Percentiles rank a stretch among this genome's conserved stretches.
Evolutionary conservation across 1,284 basidiomycete genomes (phyloP).

Genomic region (Microbotryum saponariae): DNA sequence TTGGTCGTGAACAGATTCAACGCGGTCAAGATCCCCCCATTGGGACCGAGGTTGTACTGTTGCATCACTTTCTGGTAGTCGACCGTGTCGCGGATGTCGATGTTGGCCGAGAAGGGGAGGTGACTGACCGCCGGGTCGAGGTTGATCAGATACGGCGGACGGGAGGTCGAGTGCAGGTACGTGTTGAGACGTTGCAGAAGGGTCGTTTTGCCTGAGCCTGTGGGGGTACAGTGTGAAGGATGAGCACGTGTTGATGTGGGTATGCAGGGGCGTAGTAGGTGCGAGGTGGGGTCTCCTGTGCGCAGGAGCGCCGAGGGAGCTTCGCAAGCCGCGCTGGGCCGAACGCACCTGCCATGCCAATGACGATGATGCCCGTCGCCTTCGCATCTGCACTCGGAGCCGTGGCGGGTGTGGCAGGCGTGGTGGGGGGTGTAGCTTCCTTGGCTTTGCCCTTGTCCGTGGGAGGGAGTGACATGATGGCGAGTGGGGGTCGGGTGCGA

Average conservation of each 20-base stretch:
- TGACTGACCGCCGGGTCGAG: slow-evolving; percentile 91
- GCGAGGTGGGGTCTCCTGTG: slow-evolving; percentile 5
- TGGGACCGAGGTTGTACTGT: slow-evolving; percentile 98
- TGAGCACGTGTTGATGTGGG: too few relatives aligned
- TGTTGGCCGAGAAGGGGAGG: slow-evolving; percentile 88
- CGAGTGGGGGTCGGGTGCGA: too few relatives aligned
- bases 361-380: slow-evolving; percentile 33
- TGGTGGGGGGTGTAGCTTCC: background rate
- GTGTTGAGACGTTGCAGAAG: slow-evolving; percentile 90
- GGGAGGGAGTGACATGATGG: background rate
- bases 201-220: slow-evolving; percentile 72
- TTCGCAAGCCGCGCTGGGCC: too few relatives aligned
- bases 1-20: slow-evolving; percentile 98
- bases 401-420: background rate
- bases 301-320: background rate
- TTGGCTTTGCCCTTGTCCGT: slow-evolving; percentile 19
- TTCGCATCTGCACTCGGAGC: slow-evolving; percentile 1
- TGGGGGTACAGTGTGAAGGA: background rate
- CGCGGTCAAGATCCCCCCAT: slow-evolving; percentile 94
- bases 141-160: slow-evolving; percentile 90
- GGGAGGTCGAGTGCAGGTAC: slow-evolving; percentile 55
- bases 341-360: slow-evolving; percentile 27
- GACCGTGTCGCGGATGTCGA: slow-evolving; percentile 95
- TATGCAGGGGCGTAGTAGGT: background rate
- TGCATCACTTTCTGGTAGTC: slow-evolving; percentile 99